These are phyloP conservation scores for Dacryopinax spathularia DNA, from an alignment of 768 basidiomycete genomes.

Conservation along the genomic window DNA sequence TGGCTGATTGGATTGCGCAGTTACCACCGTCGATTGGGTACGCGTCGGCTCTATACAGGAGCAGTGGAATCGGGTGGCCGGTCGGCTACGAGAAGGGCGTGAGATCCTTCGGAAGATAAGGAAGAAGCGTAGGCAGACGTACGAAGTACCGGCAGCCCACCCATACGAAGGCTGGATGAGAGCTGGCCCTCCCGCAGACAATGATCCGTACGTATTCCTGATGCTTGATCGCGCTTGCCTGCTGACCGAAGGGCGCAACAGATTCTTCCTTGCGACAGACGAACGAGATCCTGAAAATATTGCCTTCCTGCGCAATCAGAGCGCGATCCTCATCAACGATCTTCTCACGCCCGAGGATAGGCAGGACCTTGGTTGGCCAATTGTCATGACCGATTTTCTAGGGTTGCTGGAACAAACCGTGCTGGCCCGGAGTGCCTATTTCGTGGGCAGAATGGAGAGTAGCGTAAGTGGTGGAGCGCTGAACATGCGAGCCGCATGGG, in stretches of 20 bases:
- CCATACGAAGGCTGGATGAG: neutral
- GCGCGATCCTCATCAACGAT: conserved; percentile 6
- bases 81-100: neutral
- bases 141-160: neutral
- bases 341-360: conserved; percentile 5
- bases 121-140: neutral
- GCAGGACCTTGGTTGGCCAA: conserved; percentile 6
- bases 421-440: neutral
- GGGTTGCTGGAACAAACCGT: conserved; percentile 7
- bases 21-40: neutral
- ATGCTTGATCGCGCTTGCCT: neutral
- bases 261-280: conserved; percentile 9
- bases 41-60: neutral
- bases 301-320: conserved; percentile 4
- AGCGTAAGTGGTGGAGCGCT: conserved; percentile 5
- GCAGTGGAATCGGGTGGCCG: neutral
- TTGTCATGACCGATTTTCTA: conserved; percentile 4
- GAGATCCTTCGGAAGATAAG: neutral
- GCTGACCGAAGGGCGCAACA: neutral
- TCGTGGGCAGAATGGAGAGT: conserved; percentile 1
- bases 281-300: neutral
- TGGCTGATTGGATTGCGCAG: neutral
- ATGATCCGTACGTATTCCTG: neutral
- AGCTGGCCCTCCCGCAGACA: neutral
- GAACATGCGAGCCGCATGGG: conserved; percentile 7